Evolutionary conservation across 2,329 filamentous ascomycete genomes (phyloP).

Genomic region (Nemania sp.): DNA sequence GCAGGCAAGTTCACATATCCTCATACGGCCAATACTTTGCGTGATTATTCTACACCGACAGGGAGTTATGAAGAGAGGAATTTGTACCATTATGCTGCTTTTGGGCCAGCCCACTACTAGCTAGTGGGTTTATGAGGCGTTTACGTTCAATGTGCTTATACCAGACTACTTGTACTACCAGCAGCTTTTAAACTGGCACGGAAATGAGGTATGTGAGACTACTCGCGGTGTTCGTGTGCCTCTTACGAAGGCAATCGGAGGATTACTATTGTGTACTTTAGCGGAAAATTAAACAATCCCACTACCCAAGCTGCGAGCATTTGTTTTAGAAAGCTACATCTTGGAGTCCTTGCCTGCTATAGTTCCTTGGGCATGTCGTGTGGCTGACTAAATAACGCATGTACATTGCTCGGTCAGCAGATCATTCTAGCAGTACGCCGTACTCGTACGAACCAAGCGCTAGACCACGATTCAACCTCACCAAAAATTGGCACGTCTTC

Average conservation of each 20-base stretch:
- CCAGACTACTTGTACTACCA: constrained; percentile 31
- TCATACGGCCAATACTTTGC: constrained; percentile 15
- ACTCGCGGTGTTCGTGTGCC: neutral
- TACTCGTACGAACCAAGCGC: neutral
- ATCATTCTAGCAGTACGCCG: neutral
- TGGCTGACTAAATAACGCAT: neutral
- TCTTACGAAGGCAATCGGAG: neutral
- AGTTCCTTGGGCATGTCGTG: neutral
- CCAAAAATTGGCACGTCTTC: neutral
- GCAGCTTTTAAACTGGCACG: neutral
- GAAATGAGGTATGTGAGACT: constrained; percentile 6
- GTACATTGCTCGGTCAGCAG: neutral
- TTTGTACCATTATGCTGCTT: constrained; percentile 25
- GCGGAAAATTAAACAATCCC: neutral
- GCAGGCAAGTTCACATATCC: neutral
- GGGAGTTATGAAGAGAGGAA: constrained; percentile 2
- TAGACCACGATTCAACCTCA: neutral
- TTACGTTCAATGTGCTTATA: constrained; percentile 16
- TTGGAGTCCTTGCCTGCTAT: neutral
- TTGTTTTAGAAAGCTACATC: neutral
- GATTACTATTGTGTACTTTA: neutral
- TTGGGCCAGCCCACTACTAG: constrained; percentile 2
- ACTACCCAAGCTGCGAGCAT: neutral
- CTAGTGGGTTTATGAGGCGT: constrained; percentile 7
- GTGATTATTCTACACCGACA: constrained; percentile 8